These are phyloP conservation scores for Stramenopiles sp. DNA, from an alignment of 352 stramenopile genomes.

Conservation along the genomic window DNA sequence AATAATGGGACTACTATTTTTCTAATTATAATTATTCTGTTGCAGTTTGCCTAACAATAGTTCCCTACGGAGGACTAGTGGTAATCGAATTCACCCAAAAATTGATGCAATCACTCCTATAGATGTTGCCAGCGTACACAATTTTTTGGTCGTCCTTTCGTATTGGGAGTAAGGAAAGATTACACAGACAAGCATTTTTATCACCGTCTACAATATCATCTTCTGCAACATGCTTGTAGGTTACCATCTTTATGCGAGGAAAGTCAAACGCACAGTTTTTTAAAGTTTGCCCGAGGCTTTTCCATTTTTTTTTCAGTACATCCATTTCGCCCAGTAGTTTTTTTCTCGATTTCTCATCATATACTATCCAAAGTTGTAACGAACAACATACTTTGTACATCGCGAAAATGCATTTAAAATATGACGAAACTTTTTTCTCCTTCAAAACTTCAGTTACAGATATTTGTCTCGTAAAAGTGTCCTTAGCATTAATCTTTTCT, in stretches of 20 bases:
- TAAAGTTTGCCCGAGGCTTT: background rate
- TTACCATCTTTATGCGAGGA: background rate
- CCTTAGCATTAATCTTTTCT: background rate
- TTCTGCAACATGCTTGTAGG: background rate
- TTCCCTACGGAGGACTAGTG: background rate
- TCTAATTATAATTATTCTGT: background rate
- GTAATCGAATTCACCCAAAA: background rate
- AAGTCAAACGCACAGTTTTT: background rate
- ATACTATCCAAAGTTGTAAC: background rate
- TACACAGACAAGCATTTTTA: background rate
- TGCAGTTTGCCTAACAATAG: background rate
- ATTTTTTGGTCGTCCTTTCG: background rate
- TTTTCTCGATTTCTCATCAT: background rate
- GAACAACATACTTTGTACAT: background rate
- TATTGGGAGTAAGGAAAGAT: background rate
- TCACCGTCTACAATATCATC: background rate
- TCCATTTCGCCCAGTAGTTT: background rate
- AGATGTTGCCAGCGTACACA: background rate
- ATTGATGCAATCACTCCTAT: background rate
- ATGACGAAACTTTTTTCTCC: background rate
- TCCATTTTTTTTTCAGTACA: background rate
- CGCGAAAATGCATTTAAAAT: background rate
- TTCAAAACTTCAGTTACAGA: background rate
- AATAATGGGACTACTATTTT: no score
- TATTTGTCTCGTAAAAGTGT: background rate